Evolutionary conservation across 78 protist genomes (phyloP), one percentile per base, ranked within the genome.

Genomic region (Dictyostelium discoideum): DNA sequence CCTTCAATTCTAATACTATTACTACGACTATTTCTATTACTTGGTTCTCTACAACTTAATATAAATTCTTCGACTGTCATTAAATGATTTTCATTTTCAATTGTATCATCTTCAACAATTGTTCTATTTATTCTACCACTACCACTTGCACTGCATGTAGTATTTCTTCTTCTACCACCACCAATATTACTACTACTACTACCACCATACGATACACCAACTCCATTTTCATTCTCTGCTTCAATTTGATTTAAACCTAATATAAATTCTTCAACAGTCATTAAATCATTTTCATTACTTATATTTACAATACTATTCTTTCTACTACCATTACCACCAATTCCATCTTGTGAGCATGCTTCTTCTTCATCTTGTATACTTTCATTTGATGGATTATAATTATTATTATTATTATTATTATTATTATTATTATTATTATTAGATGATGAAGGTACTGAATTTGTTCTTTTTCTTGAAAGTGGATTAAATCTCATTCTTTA

Each of bases 61-160:
- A 90, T 90, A 29, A 90, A 90, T 40, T 90, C 95, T 44, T 82
- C 84, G 3, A 90, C 95, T 10, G 95, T 90, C 95, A 90, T 90
- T 40, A 90, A 44, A 29, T 67, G 83, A 72, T 80, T 63, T 82
- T 90, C 95, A 32, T 90, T 80, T 67, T 80, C 83, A 29, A 69
- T 44, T 63, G 22, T 26, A 74, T 87, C 86, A 29, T 87, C 48
- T 85, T 86, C 81, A 29, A 13, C 48, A 11, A 32, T 39, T n/a
- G 32, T 24, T 74, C 54, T 86, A 60, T 40, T 39, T 18, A 26
- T 7, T 22, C 63, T 37, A 37, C 81, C 20, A 20, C 24, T 60
- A 16, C 46, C 20, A 42, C 13, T 6, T 22, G 50, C 46, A 22
- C 14, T 2, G 16, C 37, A 11, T 5, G 22, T 60, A 40, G 63